phyloP scores from a whole-genome alignment of 768 basidiomycete genomes.

The Holtermanniella nyarrowii region DNA sequence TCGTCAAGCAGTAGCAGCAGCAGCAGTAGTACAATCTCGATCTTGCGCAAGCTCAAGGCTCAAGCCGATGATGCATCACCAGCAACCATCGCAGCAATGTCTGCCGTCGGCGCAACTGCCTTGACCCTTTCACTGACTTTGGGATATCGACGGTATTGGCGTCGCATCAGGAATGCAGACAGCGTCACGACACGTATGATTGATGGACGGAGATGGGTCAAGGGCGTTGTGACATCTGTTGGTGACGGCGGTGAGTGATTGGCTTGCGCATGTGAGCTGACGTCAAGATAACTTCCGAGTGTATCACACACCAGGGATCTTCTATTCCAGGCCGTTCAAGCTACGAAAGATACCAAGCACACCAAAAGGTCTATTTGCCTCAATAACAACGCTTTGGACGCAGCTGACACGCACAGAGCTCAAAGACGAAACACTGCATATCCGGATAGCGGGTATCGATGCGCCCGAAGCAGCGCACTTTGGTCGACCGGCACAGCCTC shows the following conservation, averaged over 20 bases:
- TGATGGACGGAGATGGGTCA: constrained; percentile 55
- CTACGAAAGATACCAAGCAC: constrained; percentile 55
- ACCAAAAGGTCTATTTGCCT: constrained; percentile 47
- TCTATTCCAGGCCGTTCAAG: constrained; percentile 65
- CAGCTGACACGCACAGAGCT: constrained; percentile 47
- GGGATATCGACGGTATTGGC: constrained; percentile 25
- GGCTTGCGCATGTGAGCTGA: background rate
- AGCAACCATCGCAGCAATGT: constrained; percentile 18
- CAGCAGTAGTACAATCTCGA: too few species aligned
- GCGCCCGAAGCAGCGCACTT: constrained; percentile 88
- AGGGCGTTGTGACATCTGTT: constrained; percentile 76
- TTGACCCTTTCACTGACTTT: constrained; percentile 21
- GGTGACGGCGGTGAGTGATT: constrained; percentile 46
- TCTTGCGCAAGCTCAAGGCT: too few species aligned
- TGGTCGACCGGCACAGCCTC: constrained; percentile 67
- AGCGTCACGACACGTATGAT: constrained; percentile 61
- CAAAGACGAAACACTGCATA: constrained; percentile 69
- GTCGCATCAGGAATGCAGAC: constrained; percentile 54
- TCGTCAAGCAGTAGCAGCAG: too few species aligned
- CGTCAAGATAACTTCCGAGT: constrained; percentile 70
- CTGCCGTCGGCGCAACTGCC: constrained; percentile 38
- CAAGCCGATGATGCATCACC: too few species aligned
- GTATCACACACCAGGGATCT: constrained; percentile 71
- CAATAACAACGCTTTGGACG: background rate
- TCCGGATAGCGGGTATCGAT: constrained; percentile 82